Percentiles rank a stretch among this genome's conserved stretches.
phyloP scores from a whole-genome alignment of 495 filamentous ascomycete species.

The Geoglossum glabrum region DNA sequence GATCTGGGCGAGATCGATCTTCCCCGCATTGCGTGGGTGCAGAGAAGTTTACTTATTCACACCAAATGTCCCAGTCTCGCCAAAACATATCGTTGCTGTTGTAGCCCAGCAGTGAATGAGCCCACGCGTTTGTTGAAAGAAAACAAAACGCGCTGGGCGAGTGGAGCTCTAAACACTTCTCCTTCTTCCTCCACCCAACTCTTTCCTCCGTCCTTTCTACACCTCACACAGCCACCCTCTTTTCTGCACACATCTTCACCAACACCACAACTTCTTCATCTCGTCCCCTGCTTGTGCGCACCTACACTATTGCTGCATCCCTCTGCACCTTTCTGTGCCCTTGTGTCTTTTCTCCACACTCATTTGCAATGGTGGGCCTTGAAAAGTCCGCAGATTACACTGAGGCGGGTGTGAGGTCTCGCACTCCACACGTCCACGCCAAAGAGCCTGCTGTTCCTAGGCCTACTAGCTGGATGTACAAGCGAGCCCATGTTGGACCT shows the following conservation, averaged over 20 bases:
- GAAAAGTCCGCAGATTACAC: neutral
- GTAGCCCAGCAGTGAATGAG: neutral
- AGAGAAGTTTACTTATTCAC: neutral
- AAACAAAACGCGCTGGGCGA: neutral
- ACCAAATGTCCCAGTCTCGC: neutral
- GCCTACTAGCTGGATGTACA: conserved; percentile 2
- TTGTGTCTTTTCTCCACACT: neutral
- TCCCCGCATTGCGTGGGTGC: neutral
- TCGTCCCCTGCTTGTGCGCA: no score
- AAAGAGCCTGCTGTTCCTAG: neutral
- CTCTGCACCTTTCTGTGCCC: neutral
- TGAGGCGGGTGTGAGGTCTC: neutral
- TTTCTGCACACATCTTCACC: neutral
- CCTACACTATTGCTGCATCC: no score
- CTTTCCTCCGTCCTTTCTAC: neutral
- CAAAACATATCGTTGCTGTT: neutral
- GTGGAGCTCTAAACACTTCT: neutral
- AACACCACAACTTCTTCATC: neutral
- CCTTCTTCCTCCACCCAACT: neutral
- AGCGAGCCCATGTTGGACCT: neutral
- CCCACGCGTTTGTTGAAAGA: neutral
- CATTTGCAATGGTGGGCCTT: neutral
- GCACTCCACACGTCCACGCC: neutral
- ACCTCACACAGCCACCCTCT: neutral
- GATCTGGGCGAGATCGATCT: no score